These are phyloP conservation scores for Amniculicola lignicola DNA, from an alignment of 495 filamentous ascomycete species.

Conservation along the genomic window DNA sequence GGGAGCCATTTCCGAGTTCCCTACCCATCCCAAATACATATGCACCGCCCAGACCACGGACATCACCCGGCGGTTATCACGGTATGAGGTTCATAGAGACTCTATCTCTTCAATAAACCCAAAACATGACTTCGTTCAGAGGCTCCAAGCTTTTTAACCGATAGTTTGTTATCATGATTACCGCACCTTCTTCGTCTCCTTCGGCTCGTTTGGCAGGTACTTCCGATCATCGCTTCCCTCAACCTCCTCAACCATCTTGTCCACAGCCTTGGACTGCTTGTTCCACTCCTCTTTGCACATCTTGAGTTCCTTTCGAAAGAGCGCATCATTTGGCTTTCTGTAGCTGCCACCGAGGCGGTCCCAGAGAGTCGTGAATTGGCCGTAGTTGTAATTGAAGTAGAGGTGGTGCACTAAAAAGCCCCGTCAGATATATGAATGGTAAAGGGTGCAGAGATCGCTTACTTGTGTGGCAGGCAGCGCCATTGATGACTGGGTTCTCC, in stretches of 20 bases:
- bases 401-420: slow-evolving; percentile 58
- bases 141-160: no score
- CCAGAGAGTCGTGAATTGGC: slow-evolving; percentile 95
- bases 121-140: no score
- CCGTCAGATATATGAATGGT: background rate
- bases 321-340: slow-evolving; percentile 77
- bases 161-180: no score
- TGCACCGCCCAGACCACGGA: no score
- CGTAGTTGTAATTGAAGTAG: slow-evolving; percentile 99
- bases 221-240: slow-evolving; percentile 83
- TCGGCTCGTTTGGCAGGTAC: slow-evolving; percentile 51
- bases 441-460: background rate
- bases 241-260: slow-evolving; percentile 74
- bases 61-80: no score
- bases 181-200: slow-evolving; percentile 32
- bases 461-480: slow-evolving; percentile 92
- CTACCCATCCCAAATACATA: no score
- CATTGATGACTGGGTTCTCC: slow-evolving; percentile 85
- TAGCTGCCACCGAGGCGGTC: slow-evolving; percentile 88
- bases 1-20: no score
- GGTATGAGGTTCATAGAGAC: no score
- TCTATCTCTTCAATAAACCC: no score
- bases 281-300: slow-evolving; percentile 80
- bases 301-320: slow-evolving; percentile 85
- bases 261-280: slow-evolving; percentile 80